Conservation (phyloP, 257 asterid genomes). For the Ilex asprella region DNA sequence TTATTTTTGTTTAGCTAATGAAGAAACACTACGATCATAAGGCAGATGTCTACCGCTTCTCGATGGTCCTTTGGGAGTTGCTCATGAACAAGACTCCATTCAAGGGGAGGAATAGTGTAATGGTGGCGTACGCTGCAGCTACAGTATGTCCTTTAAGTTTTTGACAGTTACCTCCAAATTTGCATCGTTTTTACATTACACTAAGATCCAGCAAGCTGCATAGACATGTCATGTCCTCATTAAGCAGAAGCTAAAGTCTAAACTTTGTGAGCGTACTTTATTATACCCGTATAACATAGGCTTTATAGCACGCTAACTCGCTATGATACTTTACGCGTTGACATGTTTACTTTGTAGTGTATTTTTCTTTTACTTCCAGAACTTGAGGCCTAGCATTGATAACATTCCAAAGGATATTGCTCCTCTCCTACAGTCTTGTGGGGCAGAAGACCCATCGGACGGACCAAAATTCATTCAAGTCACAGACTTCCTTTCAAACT, state of each 20-base stretch:
- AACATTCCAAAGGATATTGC: constrained; percentile 36
- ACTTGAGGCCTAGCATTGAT: constrained; percentile 49
- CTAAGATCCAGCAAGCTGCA: no score
- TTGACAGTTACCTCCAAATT: background rate
- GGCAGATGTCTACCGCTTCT: constrained; percentile 66
- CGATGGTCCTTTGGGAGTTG: constrained; percentile 61
- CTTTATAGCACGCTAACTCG: no score
- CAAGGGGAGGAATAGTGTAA: constrained; percentile 35
- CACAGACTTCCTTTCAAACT: constrained; percentile 24
- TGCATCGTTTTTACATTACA: background rate
- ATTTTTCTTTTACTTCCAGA: constrained; percentile 27
- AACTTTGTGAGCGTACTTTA: no score
- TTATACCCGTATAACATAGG: no score
- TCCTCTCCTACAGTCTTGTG: constrained; percentile 46
- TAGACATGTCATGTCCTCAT: no score
- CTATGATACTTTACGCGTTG: no score
- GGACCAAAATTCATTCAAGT: constrained; percentile 59
- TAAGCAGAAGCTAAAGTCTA: no score
- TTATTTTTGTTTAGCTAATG: no score
- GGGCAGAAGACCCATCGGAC: constrained; percentile 51
- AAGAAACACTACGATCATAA: constrained; percentile 54
- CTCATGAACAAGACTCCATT: constrained; percentile 55
- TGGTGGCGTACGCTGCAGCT: constrained; percentile 63
- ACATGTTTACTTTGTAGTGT: background rate
- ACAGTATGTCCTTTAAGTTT: constrained; percentile 26